phyloP scores from a whole-genome alignment of 2,329 filamentous ascomycete species.

The Botrytis porri region DNA sequence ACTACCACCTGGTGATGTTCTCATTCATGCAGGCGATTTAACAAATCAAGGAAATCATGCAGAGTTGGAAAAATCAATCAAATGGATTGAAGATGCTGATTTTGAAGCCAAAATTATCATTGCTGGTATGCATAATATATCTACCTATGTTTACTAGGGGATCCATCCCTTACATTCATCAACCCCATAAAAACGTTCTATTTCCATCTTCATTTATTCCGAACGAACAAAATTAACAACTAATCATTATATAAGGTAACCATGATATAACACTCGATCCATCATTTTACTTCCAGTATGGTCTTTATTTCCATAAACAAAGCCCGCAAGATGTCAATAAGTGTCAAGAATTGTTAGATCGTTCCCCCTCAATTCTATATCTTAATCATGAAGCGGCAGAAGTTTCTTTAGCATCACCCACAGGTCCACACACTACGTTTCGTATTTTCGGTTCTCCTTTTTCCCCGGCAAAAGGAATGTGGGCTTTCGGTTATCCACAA shows the following conservation, averaged over 20 bases:
- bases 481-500: slow-evolving; percentile 65
- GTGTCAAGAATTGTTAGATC: slow-evolving; percentile 49
- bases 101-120: slow-evolving; percentile 71
- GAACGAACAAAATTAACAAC: neutral
- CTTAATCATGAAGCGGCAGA: slow-evolving; percentile 56
- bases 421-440: slow-evolving; percentile 59
- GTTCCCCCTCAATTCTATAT: slow-evolving; percentile 57
- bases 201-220: slow-evolving; percentile 14
- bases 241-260: slow-evolving; percentile 53
- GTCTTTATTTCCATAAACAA: slow-evolving; percentile 55
- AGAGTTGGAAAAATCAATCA: slow-evolving; percentile 59
- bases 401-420: slow-evolving; percentile 52
- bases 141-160: neutral
- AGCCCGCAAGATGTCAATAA: slow-evolving; percentile 49
- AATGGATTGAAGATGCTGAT: slow-evolving; percentile 64
- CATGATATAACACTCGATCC: slow-evolving; percentile 70
- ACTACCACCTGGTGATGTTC: slow-evolving; percentile 67
- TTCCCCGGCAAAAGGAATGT: slow-evolving; percentile 54
- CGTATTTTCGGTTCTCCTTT: slow-evolving; percentile 70
- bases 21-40: slow-evolving; percentile 74
- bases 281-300: slow-evolving; percentile 56
- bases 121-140: slow-evolving; percentile 50
- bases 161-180: neutral
- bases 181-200: neutral
- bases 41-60: slow-evolving; percentile 66